Base-by-base conservation (phyloP, 345 rosid species). In the Rhodomyrtus tomentosa region DNA sequence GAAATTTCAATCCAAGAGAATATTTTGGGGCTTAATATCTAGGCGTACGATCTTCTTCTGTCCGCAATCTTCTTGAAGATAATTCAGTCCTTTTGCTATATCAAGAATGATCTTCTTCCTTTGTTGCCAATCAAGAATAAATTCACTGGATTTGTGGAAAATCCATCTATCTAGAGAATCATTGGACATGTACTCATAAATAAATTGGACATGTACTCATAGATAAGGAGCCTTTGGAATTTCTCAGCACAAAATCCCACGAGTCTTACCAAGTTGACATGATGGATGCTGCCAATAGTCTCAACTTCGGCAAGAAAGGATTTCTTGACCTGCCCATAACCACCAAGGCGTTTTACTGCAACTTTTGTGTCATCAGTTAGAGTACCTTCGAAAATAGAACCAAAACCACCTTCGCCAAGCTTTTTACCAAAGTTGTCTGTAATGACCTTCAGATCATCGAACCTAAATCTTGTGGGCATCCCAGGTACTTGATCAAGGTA, bases 261-360 rank as follows among this genome's bases (percentile, higher is more conserved):
- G 40, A 89, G 81, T 55, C 86, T 87, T 55, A 83, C 89, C 74
- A 90, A 82, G 84, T 83, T 88, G 20, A 88, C 38, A 81, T 90
- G n/a, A n/a, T n/a, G n/a, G n/a, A n/a, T n/a, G n/a, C n/a, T n/a
- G n/a, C n/a, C n/a, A n/a, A n/a, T n/a, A 20, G 90, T 85, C 88
- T 88, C 84, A n/a, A 90, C 88, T 85, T 88, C 89, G 1, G 89
- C 91, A 49, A 85, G 55, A 82, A 88, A 88, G 6, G 85, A 83
- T 59, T 27, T 27, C 38, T 59, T 59, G 14, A 59, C 32, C 0
- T 27, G 72, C 0, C 2, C 38, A 14, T 5, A 59, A 59, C 21
- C 72, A 27, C 27, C 4, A 1, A 59, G 38, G 72, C 21, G 9
- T 59, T 59, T 59, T 14, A 27, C 20, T 27, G 21, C 38, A 27